phyloP scores from a whole-genome alignment of 169 alveolate genomes.

The Eimeria sp. region DNA sequence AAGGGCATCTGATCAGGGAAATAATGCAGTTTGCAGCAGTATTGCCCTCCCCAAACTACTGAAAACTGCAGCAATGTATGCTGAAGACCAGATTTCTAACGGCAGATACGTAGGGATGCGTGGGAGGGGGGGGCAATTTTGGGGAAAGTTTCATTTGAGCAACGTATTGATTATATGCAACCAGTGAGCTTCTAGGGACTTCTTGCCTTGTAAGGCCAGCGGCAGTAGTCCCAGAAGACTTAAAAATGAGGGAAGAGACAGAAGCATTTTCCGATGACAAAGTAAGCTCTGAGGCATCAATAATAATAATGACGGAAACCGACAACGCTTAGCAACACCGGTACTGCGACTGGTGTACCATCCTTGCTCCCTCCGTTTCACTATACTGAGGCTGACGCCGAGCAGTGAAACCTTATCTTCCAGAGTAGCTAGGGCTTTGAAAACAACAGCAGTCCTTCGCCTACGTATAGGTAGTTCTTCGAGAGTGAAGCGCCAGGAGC shows the following conservation, averaged over 20 bases:
- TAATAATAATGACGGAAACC: not conserved
- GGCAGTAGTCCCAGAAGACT: not conserved
- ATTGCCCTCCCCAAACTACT: not conserved
- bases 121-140: not conserved
- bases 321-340: not conserved
- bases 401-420: not conserved
- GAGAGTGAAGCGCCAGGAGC: not conserved
- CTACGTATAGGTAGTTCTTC: not conserved
- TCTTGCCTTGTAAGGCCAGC: constrained; percentile 30
- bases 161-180: not conserved
- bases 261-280: not conserved
- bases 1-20: not conserved
- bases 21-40: not conserved
- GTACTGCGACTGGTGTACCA: not conserved
- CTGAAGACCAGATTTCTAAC: not conserved
- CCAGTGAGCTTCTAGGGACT: not conserved
- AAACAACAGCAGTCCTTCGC: not conserved
- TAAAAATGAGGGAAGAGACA: not conserved
- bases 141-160: not conserved
- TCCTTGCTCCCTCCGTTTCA: not conserved
- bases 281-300: constrained; percentile 15
- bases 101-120: not conserved
- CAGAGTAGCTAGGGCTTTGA: not conserved
- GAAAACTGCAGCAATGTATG: not conserved
- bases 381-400: not conserved